Percentiles rank a stretch among this genome's conserved stretches.
Conservation (phyloP, 1,139 yeast species). For the Magnusiomyces tetraspermus region DNA sequence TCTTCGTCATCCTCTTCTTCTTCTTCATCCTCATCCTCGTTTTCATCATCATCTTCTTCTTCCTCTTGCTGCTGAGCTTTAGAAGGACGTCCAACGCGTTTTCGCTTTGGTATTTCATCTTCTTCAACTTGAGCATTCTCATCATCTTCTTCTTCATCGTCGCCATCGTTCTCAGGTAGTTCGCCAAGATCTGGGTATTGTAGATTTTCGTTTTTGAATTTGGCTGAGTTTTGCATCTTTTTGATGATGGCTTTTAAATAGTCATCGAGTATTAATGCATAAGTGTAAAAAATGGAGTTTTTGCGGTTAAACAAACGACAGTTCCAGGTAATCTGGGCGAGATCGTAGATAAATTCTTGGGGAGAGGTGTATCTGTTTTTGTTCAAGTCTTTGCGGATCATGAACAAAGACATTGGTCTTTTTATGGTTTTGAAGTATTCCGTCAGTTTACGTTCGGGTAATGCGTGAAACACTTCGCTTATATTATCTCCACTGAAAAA, state of each 20-base stretch:
- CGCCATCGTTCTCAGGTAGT: constrained; percentile 39
- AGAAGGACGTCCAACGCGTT: too few relatives aligned
- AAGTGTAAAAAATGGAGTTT: constrained; percentile 55
- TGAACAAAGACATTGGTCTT: constrained; percentile 40
- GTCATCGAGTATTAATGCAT: constrained; percentile 62
- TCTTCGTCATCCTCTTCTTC: constrained; percentile 22
- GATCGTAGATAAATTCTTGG: constrained; percentile 62
- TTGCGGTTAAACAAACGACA: constrained; percentile 75
- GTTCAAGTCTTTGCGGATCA: constrained; percentile 40
- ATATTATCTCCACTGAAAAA: constrained; percentile 24
- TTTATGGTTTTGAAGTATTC: constrained; percentile 42
- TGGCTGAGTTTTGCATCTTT: constrained; percentile 37
- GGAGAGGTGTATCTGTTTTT: constrained; percentile 47
- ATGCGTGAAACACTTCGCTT: constrained; percentile 37
- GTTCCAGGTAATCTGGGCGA: constrained; percentile 82
- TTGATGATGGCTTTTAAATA: constrained; percentile 51
- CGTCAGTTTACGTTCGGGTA: constrained; percentile 37
- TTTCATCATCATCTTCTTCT: constrained; percentile 26
- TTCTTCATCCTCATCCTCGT: constrained; percentile 21
- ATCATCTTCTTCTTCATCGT: constrained; percentile 21
- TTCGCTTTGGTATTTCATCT: too few relatives aligned
- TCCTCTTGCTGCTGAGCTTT: too few relatives aligned
- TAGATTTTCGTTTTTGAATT: constrained; percentile 35
- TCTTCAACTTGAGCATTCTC: constrained; percentile 26
- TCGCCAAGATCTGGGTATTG: constrained; percentile 66